Evolutionary conservation across 106 monocot species (phyloP), one percentile per base, ranked within the genome.

Genomic region (Acorus calamus): DNA sequence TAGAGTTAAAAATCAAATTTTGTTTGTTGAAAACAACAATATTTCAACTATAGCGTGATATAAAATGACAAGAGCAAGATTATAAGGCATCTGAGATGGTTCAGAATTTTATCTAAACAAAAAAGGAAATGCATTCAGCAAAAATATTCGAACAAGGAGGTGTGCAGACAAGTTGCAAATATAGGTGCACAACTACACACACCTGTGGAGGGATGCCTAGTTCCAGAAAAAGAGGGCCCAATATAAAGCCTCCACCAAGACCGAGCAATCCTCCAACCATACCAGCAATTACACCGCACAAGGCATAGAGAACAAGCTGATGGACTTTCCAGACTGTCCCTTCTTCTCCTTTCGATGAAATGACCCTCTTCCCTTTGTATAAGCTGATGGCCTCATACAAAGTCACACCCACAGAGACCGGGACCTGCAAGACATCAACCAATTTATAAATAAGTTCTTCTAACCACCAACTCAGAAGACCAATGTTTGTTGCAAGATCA

Each of bases 161-260:
- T 28, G 28, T 28, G 28, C 28, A 28, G 28, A 28, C 28, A 28
- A 28, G 28, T 28, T 28, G 28, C 28, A 28, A 28, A 28, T 28
- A 28, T 28, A 28, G 28, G 28, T 28, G 28, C 28, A 28, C 28
- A 28, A 28, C 28, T 28, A 28, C 28, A 55, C 47, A 14, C 7
- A 78, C 83, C 76, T 84, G 83, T 44, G 83, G 83, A 57, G 83
- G 83, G 49, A 84, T 76, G n/a, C 83, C 83, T 50, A 84, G 79
- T 63, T 84, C 83, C 57, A 84, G 70, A 69, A 84, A 84, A 49
- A 84, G 71, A 52, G 83, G 83, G 28, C 83, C 83, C 42, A 84
- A 63, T 57, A 84, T 84, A 53, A 84, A 84, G 8, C 83, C 83
- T 57, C 83, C 83, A 44, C 83, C 83, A 4, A 84, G 72, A 41